Percentiles rank a stretch among this genome's conserved stretches.
Conservation (phyloP, 2,329 filamentous ascomycete species). For the Fusarium chlamydosporum region DNA sequence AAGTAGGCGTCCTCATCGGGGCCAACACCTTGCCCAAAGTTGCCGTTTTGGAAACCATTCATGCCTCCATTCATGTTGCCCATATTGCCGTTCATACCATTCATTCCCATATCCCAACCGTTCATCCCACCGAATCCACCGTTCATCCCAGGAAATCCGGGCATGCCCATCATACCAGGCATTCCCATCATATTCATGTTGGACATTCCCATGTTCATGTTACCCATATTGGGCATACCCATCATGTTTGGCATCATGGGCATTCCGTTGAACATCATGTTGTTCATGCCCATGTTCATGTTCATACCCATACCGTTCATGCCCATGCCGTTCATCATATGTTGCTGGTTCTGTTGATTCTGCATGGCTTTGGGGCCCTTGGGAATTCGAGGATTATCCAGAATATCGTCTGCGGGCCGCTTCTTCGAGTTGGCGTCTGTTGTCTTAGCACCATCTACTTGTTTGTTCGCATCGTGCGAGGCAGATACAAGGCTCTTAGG, state of each 20-base stretch:
- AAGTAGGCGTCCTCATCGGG: conserved; percentile 95
- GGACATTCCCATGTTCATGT: conserved; percentile 57
- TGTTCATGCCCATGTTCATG: conserved; percentile 60
- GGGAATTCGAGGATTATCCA: conserved; percentile 74
- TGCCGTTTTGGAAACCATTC: conserved; percentile 56
- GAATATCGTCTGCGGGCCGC: conserved; percentile 81
- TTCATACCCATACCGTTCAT: conserved; percentile 65
- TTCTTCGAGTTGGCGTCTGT: conserved; percentile 74
- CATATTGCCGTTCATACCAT: conserved; percentile 52
- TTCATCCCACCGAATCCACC: conserved; percentile 49
- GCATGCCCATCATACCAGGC: conserved; percentile 55
- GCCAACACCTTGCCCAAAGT: conserved; percentile 68
- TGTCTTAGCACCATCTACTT: conserved; percentile 49
- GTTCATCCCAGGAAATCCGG: conserved; percentile 52
- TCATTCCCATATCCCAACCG: conserved; percentile 51
- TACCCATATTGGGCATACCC: conserved; percentile 56
- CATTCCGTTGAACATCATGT: conserved; percentile 61
- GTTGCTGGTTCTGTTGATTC: conserved; percentile 66
- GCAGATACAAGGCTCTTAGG: conserved; percentile 47
- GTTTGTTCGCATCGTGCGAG: conserved; percentile 58
- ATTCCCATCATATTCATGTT: conserved; percentile 53
- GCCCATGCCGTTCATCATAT: conserved; percentile 63
- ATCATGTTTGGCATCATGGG: conserved; percentile 60
- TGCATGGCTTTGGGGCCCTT: conserved; percentile 77
- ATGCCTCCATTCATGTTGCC: conserved; percentile 51